Conservation (phyloP, 2,329 filamentous ascomycete species). For the Fusarium metavorans region DNA sequence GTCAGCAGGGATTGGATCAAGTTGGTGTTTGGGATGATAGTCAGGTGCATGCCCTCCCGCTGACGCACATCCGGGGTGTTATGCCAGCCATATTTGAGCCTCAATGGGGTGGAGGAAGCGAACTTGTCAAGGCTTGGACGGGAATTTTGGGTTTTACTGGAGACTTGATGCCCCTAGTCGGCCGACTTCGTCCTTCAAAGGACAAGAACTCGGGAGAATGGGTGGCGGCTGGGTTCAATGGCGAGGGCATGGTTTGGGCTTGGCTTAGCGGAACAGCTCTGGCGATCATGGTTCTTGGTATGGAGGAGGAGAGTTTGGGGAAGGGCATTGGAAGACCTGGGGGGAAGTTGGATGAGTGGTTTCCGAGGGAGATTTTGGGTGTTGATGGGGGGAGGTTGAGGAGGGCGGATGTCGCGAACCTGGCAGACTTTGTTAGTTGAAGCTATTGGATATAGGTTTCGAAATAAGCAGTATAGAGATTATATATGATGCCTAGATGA, state of each 20-base stretch:
- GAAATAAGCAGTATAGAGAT: not conserved
- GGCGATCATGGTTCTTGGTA: slow-evolving; percentile 59
- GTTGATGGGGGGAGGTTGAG: slow-evolving; percentile 50
- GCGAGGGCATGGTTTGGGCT: slow-evolving; percentile 66
- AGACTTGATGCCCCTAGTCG: slow-evolving; percentile 64
- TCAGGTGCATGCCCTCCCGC: slow-evolving; percentile 52
- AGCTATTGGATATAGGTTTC: not conserved
- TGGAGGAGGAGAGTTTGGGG: slow-evolving; percentile 47
- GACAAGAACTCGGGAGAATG: slow-evolving; percentile 55
- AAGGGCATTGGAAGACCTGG: slow-evolving; percentile 50
- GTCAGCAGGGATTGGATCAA: slow-evolving; percentile 56
- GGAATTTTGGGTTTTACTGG: slow-evolving; percentile 62
- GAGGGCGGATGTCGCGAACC: slow-evolving; percentile 52
- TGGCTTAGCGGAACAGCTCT: slow-evolving; percentile 64
- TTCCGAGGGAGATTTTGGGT: slow-evolving; percentile 51
- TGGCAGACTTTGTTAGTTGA: slow-evolving; percentile 40
- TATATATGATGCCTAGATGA: not conserved
- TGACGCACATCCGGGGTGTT: slow-evolving; percentile 55
- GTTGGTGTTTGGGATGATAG: slow-evolving; percentile 62
- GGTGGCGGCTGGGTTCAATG: slow-evolving; percentile 64
- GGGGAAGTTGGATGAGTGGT: slow-evolving; percentile 55
- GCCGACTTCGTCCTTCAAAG: slow-evolving; percentile 47
- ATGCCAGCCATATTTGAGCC: slow-evolving; percentile 57
- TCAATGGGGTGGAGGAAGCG: slow-evolving; percentile 48
- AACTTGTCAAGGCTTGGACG: slow-evolving; percentile 59